Base-by-base conservation (phyloP, 345 rosid genomes). In the Iberis pinnata region DNA sequence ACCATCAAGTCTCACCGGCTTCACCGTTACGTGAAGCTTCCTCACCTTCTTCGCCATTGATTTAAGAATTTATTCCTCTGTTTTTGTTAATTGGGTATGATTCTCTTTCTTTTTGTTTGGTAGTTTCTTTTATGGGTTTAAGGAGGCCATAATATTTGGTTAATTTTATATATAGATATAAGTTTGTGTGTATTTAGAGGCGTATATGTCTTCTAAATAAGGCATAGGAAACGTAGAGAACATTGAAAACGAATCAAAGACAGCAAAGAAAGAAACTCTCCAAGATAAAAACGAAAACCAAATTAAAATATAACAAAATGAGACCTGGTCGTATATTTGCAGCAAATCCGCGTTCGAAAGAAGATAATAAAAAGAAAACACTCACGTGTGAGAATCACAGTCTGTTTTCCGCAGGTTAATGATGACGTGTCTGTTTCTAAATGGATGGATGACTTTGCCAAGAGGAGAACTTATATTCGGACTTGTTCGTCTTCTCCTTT, bases 21-120 rank as follows among this genome's bases (percentile, higher is more conserved):
- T 67, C 44, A 67, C 71, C 55, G 11, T 46, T 13, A 67, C 71
- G 24, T 53, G 71, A 67, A 67, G 61, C 61, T 67, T 67, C 27
- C 60, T 67, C 25, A 67, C 65, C 16, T 67, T 67, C 61, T 60
- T 67, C 6, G 71, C 71, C 71, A 67, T 67, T 20, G 11, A 27
- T 57, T 49, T 56, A 11, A 22, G 12, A 56, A 13, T 36, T 9
- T 25, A 12, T 49, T 61, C 45, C 47, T 53, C 43, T 51, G 18
- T 25, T 51, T 26, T 56, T 19, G 35, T 51, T 51, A 19, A 17
- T 37, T 13, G 44, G 20, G 10, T 13, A 13, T 12, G 8, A 5
- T 29, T 29, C 8, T 29, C 33, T 7, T 6, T 39, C 2, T 39
- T 27, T 61, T 10, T 4, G 37, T 13, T 43, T 37, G 16, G 22